A percentile compares a stretch with the other conserved stretches of the same genome.
Evolutionary conservation across 2,329 filamentous ascomycete genomes (phyloP).

Genomic region (Elsinoe fawcettii): DNA sequence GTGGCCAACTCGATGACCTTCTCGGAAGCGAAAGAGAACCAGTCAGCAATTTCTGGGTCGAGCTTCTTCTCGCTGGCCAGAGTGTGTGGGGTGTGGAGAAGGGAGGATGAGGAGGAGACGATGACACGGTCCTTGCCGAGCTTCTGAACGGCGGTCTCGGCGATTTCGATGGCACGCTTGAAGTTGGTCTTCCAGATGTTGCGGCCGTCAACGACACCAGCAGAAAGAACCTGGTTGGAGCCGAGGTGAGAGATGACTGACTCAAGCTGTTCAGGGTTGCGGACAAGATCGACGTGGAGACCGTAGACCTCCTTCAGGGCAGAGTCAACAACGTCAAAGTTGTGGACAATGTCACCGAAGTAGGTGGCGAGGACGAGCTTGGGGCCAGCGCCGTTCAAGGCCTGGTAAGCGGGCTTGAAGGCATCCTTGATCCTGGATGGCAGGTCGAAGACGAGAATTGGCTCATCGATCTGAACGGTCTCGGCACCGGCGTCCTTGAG

Average conservation of each 20-base stretch:
- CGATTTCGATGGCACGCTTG: conserved; percentile 83
- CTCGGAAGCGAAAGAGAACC: conserved; percentile 97
- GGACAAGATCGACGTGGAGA: conserved; percentile 92
- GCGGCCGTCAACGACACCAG: conserved; percentile 93
- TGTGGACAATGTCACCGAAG: conserved; percentile 99
- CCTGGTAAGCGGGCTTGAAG: conserved; percentile 97
- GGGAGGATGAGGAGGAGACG: conserved; percentile 91
- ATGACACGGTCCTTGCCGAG: conserved; percentile 97
- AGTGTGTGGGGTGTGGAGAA: conserved; percentile 97
- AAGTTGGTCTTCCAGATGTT: conserved; percentile 99
- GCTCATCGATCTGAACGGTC: conserved; percentile 97
- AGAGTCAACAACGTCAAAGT: conserved; percentile 75
- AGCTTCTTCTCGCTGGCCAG: conserved; percentile 98
- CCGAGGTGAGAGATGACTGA: conserved; percentile 75
- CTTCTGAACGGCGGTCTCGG: conserved; percentile 87
- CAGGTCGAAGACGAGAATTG: conserved; percentile 90
- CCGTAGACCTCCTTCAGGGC: conserved; percentile 65
- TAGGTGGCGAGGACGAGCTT: conserved; percentile 90
- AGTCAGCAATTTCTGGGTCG: conserved; percentile 83
- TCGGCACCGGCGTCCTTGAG: conserved; percentile 95
- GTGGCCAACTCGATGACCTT: conserved; percentile 85
- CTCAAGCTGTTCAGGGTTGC: conserved; percentile 95
- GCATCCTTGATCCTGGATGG: conserved; percentile 84
- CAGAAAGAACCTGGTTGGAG: conserved; percentile 82
- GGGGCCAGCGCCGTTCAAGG: conserved; percentile 65